phyloP scores from a whole-genome alignment of 2,329 filamentous ascomycete species.

The Cercospora zeina region DNA sequence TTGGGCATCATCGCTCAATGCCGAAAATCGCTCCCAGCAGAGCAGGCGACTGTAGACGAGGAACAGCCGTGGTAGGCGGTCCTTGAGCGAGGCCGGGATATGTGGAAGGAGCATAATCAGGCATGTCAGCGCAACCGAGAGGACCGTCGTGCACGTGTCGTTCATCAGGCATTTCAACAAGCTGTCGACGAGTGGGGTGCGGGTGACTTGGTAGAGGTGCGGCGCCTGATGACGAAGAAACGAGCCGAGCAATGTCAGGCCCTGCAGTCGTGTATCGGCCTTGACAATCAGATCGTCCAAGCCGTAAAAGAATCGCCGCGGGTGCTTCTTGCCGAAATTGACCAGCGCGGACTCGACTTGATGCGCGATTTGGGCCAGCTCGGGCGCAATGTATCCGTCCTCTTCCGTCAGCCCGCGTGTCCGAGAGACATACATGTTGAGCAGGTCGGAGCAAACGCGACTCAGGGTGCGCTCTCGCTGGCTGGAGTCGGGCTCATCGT shows the following conservation, averaged over 20 bases:
- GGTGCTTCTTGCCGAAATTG: slow-evolving; percentile 64
- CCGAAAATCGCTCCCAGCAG: slow-evolving; percentile 68
- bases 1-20: slow-evolving; percentile 39
- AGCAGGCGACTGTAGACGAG: slow-evolving; percentile 77
- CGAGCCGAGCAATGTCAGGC: slow-evolving; percentile 66
- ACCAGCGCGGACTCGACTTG: slow-evolving; percentile 57
- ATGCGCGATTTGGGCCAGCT: slow-evolving; percentile 50
- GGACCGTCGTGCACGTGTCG: slow-evolving; percentile 73
- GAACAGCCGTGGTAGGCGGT: slow-evolving; percentile 71
- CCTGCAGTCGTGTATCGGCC: slow-evolving; percentile 62
- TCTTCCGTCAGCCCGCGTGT: slow-evolving; percentile 44
- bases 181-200: slow-evolving; percentile 70
- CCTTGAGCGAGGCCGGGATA: slow-evolving; percentile 70
- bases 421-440: slow-evolving; percentile 48
- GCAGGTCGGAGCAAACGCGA: slow-evolving; percentile 58
- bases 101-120: slow-evolving; percentile 81
- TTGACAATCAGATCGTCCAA: slow-evolving; percentile 67
- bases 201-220: slow-evolving; percentile 70
- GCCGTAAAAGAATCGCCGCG: slow-evolving; percentile 67
- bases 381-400: slow-evolving; percentile 42
- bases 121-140: slow-evolving; percentile 72
- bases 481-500: slow-evolving; percentile 55
- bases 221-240: slow-evolving; percentile 77
- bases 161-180: slow-evolving; percentile 72
- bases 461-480: slow-evolving; percentile 57